A percentile compares a stretch with the other conserved stretches of the same genome.
Conservation (phyloP, 108 stramenopile genomes). For the Chaetoceros tenuissimus region DNA sequence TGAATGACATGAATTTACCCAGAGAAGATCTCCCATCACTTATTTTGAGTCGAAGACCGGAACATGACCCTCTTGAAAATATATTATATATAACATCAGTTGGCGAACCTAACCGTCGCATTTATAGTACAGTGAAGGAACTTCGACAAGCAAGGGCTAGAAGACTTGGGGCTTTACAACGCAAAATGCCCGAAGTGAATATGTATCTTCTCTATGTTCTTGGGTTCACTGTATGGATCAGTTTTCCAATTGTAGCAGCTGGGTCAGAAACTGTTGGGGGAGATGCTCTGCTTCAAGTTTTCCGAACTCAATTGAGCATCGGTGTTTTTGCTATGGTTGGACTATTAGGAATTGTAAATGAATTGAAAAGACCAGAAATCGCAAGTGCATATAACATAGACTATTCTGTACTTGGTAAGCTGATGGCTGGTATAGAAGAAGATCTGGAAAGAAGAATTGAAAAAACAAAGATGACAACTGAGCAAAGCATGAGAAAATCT, state of each 20-base stretch:
- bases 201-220: conserved; percentile 31
- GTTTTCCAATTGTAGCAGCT: conserved; percentile 29
- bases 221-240: conserved; percentile 19
- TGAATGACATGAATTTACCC: background rate
- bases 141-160: conserved; percentile 32
- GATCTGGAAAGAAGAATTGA: conserved; percentile 33
- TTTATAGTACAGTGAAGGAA: conserved; percentile 37
- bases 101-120: conserved; percentile 26
- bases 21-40: conserved; percentile 11
- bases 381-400: conserved; percentile 47
- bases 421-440: conserved; percentile 38
- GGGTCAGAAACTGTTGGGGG: conserved; percentile 7
- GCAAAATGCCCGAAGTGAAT: conserved; percentile 35
- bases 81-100: conserved; percentile 41
- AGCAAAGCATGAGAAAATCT: no score
- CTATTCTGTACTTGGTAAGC: conserved; percentile 19
- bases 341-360: conserved; percentile 30
- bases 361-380: conserved; percentile 34
- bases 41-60: conserved; percentile 28
- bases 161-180: conserved; percentile 36
- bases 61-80: conserved; percentile 36
- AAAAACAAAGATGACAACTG: background rate
- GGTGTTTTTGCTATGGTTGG: conserved; percentile 1
- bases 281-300: conserved; percentile 1
- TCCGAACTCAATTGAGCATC: conserved; percentile 5